Evolutionary conservation across 2,329 filamentous ascomycete genomes (phyloP).

Genomic region (Acarospora socialis): DNA sequence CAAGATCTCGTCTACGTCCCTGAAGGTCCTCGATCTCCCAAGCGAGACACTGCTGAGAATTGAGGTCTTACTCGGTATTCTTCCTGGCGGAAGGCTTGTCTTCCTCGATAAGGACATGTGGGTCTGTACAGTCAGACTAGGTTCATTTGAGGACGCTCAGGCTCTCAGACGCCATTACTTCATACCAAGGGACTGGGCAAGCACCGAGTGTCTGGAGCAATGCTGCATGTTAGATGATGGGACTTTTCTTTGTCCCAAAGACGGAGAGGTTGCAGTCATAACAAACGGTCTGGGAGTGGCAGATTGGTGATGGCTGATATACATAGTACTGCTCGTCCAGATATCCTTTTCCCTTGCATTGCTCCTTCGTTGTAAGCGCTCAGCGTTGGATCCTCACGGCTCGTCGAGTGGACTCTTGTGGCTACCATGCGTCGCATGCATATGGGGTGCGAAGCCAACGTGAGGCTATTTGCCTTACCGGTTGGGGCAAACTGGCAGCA

Average conservation of each 20-base stretch:
- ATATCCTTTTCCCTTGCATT: too few species aligned
- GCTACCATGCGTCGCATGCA: too few species aligned
- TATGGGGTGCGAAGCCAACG: too few species aligned
- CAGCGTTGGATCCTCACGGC: too few species aligned
- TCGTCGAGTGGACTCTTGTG: too few species aligned
- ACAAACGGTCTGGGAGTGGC: not conserved
- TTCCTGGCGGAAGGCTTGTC: slow-evolving; percentile 2
- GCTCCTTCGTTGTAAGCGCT: too few species aligned
- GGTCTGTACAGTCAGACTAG: slow-evolving; percentile 6
- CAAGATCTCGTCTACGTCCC: too few species aligned
- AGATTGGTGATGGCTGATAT: slow-evolving; percentile 2
- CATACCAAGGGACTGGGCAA: slow-evolving; percentile 8
- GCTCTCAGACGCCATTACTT: slow-evolving; percentile 5
- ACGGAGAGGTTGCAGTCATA: slow-evolving; percentile 6
- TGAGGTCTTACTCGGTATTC: slow-evolving; percentile 4
- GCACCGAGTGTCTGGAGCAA: slow-evolving; percentile 5
- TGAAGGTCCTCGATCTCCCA: slow-evolving; percentile 2
- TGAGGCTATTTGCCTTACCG: too few species aligned
- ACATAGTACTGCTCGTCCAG: too few species aligned
- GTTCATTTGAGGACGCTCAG: not conserved
- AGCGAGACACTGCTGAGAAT: slow-evolving; percentile 1
- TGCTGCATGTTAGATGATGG: slow-evolving; percentile 6
- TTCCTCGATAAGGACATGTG: slow-evolving; percentile 7
- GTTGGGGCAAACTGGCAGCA: too few species aligned
- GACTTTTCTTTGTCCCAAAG: slow-evolving; percentile 3